These are phyloP conservation scores for Trichoderma sp. DNA, from an alignment of 2,329 filamentous ascomycete genomes.

Conservation along the genomic window DNA sequence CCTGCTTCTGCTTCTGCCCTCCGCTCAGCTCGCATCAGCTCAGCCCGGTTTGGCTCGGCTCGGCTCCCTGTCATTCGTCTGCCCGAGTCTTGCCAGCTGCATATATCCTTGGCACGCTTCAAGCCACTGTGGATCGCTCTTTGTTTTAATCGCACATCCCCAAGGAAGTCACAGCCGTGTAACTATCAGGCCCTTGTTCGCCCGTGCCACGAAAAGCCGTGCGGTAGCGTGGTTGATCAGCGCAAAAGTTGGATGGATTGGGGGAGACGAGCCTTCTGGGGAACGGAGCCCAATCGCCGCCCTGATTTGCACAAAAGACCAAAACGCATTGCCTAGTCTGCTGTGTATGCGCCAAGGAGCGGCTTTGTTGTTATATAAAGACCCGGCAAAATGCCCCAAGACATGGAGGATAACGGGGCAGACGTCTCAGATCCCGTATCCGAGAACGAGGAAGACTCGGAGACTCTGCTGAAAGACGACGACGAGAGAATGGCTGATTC, in stretches of 20 bases:
- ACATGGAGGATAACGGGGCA: conserved; percentile 50
- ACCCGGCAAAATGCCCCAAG: conserved; percentile 53
- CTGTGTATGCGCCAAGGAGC: conserved; percentile 26
- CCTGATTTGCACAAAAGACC: conserved; percentile 27
- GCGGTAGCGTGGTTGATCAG: conserved; percentile 36
- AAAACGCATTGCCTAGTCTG: conserved; percentile 4
- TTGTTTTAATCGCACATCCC: conserved; percentile 28
- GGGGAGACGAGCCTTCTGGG: conserved; percentile 27
- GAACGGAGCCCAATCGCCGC: conserved; percentile 34
- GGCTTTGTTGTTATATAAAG: conserved; percentile 42
- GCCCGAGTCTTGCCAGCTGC: not conserved
- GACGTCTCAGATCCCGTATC: conserved; percentile 58
- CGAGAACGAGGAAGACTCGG: conserved; percentile 57
- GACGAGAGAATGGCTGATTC: conserved; percentile 54
- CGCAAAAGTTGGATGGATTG: conserved; percentile 27
- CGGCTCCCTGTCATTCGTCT: not conserved
- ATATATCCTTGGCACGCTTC: not conserved
- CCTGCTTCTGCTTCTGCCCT: not conserved
- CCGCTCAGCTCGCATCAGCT: not conserved
- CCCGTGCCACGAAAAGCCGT: conserved; percentile 31
- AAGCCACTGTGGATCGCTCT: conserved; percentile 20
- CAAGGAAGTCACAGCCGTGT: conserved; percentile 29
- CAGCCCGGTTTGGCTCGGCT: not conserved
- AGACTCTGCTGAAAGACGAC: conserved; percentile 44
- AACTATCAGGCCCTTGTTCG: conserved; percentile 27